A percentile compares a stretch with the other conserved stretches of the same genome.
Evolutionary conservation across 768 basidiomycete genomes (phyloP).

Genomic region (Phylloporus sp.): DNA sequence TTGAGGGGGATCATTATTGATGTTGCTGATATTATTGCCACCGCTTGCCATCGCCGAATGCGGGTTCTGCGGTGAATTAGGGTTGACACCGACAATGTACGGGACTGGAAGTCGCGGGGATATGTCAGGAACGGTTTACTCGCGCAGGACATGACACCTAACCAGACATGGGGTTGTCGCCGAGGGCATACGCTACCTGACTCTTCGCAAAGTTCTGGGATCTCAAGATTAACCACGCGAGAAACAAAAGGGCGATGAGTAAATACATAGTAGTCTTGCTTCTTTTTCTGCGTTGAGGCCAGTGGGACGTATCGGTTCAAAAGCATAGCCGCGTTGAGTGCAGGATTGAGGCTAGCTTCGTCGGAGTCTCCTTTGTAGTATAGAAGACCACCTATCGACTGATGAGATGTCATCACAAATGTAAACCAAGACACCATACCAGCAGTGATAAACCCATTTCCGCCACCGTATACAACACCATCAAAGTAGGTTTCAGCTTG

Average conservation of each 20-base stretch:
- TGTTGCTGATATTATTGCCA: slow-evolving; percentile 59
- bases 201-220: slow-evolving; percentile 62
- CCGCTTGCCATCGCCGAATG: slow-evolving; percentile 89
- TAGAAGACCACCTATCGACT: slow-evolving; percentile 61
- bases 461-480: slow-evolving; percentile 52
- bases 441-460: slow-evolving; percentile 52
- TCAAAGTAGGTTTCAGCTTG: slow-evolving; percentile 78
- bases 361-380: slow-evolving; percentile 84
- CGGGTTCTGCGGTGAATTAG: slow-evolving; percentile 87
- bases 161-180: slow-evolving; percentile 88
- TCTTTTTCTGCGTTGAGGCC: slow-evolving; percentile 56
- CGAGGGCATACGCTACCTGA: slow-evolving; percentile 79
- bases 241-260: neutral
- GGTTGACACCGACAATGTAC: slow-evolving; percentile 85
- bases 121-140: neutral
- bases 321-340: slow-evolving; percentile 84
- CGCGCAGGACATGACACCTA: slow-evolving; percentile 27
- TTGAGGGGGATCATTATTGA: slow-evolving; percentile 66
- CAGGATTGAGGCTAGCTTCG: slow-evolving; percentile 74
- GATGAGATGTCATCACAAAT: neutral
- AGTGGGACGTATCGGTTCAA: slow-evolving; percentile 71
- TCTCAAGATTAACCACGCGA: slow-evolving; percentile 4
- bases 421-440: slow-evolving; percentile 38
- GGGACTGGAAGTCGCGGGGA: slow-evolving; percentile 5
- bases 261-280: slow-evolving; percentile 55